Evolutionary conservation across 371 early-diverging fungal species (phyloP), one percentile per base, ranked within the genome.

Genomic region (Chytridium lagenaria): DNA sequence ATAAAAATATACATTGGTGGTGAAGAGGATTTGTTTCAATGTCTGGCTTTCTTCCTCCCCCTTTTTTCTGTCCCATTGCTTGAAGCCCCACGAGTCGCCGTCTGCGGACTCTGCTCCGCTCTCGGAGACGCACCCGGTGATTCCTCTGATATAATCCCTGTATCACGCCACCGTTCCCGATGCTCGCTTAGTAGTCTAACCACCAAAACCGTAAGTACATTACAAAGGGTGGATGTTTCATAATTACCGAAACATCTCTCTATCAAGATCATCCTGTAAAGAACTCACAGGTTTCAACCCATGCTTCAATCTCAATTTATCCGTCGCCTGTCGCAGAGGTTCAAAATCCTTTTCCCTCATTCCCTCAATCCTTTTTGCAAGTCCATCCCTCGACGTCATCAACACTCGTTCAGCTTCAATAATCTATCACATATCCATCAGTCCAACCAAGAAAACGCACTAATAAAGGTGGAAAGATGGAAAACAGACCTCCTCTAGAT

Each of bases 401-500:
- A 64, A 36, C 7, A n/a, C n/a, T 34, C n/a, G n/a, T 64, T 36
- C 37, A 33, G 65, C 15, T 33, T 33, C 38, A 15, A 34, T 26
- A 30, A 64, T 38, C 37, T 36, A 34, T 31, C 30, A 64, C 7
- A 22, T 19, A 7, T 19, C 44, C 7, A 44, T 12, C 44, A 44
- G 19, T 19, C 44, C n/a, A 26, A 64, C 7, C 7, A 23, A 19
- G 65, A 26, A 64, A 64, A 23, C 15, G 15, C 5, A 34, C 12
- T 7, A 26, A 30, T 7, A 64, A 64, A 64, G 33, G 33, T 5
- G 33, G 16, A 64, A 34, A 64, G 15, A 36, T 15, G 36, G 10
- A 36, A 26, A 10, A 22, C 7, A 39, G 28, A 71, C 71, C 66
- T 71, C 71, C 19, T 65, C 52, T 65, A 65, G 23, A 28, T 70